Conservation (phyloP, 1,284 basidiomycete species). For the Rhodotorula sp. region DNA sequence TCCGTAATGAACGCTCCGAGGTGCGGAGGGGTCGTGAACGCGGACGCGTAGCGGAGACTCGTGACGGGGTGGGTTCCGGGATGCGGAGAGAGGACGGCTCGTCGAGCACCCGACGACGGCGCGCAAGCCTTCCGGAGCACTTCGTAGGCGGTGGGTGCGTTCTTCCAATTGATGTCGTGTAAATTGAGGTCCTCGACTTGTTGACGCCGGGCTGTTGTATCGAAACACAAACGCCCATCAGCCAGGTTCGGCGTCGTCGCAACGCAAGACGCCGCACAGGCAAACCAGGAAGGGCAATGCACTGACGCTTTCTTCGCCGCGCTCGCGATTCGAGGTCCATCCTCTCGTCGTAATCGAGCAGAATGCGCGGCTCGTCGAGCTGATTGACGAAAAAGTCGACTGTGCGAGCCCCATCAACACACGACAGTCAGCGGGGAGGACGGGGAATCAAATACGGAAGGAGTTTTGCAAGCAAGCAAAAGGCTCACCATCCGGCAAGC, state of each 20-base stretch:
- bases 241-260: too few species aligned
- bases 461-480: too few species aligned
- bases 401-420: background rate
- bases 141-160: background rate
- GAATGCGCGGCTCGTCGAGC: slow-evolving; percentile 30
- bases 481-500: slow-evolving; percentile 25
- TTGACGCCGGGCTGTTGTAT: background rate
- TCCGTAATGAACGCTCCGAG: slow-evolving; percentile 16
- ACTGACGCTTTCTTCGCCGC: background rate
- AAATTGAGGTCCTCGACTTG: slow-evolving; percentile 2
- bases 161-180: background rate
- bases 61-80: slow-evolving; percentile 18
- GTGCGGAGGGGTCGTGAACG: slow-evolving; percentile 15
- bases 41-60: slow-evolving; percentile 7
- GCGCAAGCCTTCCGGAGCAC: slow-evolving; percentile 21
- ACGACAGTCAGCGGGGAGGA: background rate
- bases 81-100: background rate
- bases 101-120: slow-evolving; percentile 15
- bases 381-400: slow-evolving; percentile 31
- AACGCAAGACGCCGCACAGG: too few species aligned
- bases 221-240: too few species aligned
- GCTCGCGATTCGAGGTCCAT: slow-evolving; percentile 1
- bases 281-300: too few species aligned
- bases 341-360: slow-evolving; percentile 14
- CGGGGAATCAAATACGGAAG: too few species aligned